Conservation (phyloP, 2,329 filamentous ascomycete genomes). For the Fusarium sp. region DNA sequence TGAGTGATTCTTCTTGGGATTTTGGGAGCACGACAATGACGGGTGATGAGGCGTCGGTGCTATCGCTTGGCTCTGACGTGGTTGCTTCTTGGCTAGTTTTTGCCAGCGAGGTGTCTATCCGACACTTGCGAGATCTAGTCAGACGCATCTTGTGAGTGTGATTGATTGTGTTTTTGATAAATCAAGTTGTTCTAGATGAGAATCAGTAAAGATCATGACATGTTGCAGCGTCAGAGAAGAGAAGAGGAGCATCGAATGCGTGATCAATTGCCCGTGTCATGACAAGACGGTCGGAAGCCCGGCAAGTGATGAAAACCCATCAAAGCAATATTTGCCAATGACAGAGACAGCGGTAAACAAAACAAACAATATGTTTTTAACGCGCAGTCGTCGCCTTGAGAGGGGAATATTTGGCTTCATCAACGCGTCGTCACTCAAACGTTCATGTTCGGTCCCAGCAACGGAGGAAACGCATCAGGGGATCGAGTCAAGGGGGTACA, state of each 20-base stretch:
- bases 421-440: not conserved
- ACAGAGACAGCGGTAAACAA: not conserved
- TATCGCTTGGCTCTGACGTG: not conserved
- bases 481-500: not conserved
- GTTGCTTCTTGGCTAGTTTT: not conserved
- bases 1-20: not conserved
- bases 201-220: not conserved
- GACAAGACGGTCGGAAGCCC: not conserved
- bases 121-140: not conserved
- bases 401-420: not conserved
- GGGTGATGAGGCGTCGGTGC: not conserved
- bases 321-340: not conserved
- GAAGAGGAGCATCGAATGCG: not conserved
- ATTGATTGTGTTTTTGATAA: not conserved
- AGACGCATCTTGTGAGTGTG: not conserved
- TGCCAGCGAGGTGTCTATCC: not conserved
- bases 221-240: not conserved
- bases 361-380: not conserved
- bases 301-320: not conserved
- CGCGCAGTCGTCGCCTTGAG: not conserved
- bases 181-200: not conserved
- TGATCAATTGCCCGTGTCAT: not conserved
- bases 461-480: not conserved
- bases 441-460: not conserved
- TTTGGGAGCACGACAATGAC: not conserved